Evolutionary conservation across 495 filamentous ascomycete species (phyloP).

Genomic region (Penicillium flavigenum): DNA sequence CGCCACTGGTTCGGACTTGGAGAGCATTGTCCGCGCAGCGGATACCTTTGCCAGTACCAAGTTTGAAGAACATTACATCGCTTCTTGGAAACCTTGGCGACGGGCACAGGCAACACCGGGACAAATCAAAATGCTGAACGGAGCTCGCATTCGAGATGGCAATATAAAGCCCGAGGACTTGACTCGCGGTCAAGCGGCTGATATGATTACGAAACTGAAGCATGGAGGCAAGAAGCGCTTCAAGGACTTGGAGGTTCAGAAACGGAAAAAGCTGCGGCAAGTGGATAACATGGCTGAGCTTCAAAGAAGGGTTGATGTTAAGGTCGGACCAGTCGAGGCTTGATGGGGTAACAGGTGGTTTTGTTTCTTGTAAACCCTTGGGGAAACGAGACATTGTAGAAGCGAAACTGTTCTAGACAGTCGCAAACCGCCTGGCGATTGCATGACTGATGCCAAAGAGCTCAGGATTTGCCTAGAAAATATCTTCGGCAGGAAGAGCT

Average conservation of each 20-base stretch:
- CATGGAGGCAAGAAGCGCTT: slow-evolving; percentile 76
- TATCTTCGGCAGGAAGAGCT: too few species aligned
- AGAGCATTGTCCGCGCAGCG: slow-evolving; percentile 73
- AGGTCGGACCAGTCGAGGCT: slow-evolving; percentile 61
- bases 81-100: slow-evolving; percentile 64
- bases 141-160: slow-evolving; percentile 54
- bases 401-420: too few species aligned
- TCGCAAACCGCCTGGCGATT: too few species aligned
- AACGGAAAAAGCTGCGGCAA: slow-evolving; percentile 35
- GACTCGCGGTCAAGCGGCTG: slow-evolving; percentile 78
- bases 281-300: slow-evolving; percentile 31
- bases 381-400: background rate
- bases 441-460: too few species aligned
- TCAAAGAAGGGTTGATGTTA: slow-evolving; percentile 49
- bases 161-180: slow-evolving; percentile 54
- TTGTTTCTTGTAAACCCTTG: background rate
- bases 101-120: slow-evolving; percentile 59
- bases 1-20: slow-evolving; percentile 57
- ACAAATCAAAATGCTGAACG: slow-evolving; percentile 75
- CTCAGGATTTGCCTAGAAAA: too few species aligned
- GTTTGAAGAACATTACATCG: slow-evolving; percentile 61
- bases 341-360: slow-evolving; percentile 5
- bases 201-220: slow-evolving; percentile 91
- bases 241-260: slow-evolving; percentile 43
- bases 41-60: slow-evolving; percentile 72